phyloP scores from a whole-genome alignment of 495 filamentous ascomycete species.

The Lasiosphaeris hirsuta region DNA sequence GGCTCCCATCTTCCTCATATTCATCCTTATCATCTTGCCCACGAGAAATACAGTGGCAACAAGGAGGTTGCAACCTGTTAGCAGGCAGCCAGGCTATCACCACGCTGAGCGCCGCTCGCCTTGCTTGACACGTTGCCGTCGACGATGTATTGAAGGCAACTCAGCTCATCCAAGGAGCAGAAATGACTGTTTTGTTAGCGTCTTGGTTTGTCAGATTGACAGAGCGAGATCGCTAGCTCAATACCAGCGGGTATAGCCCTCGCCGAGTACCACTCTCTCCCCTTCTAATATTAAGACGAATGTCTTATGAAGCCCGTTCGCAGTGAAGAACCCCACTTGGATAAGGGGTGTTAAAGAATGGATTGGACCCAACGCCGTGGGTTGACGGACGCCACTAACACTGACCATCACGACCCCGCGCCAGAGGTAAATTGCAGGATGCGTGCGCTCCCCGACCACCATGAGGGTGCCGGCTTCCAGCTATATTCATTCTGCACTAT shows the following conservation, averaged over 20 bases:
- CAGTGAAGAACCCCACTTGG: not conserved
- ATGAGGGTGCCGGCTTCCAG: slow-evolving; percentile 6
- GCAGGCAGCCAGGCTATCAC: too few species aligned
- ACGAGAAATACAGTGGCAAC: not conserved
- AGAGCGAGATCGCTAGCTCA: too few species aligned
- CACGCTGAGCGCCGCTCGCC: too few species aligned
- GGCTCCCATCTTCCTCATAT: not conserved
- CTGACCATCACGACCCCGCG: slow-evolving; percentile 18
- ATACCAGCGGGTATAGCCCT: too few species aligned
- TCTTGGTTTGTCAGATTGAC: too few species aligned
- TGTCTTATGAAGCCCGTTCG: slow-evolving; percentile 6
- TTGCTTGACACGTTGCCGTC: too few species aligned
- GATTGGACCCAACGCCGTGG: slow-evolving; percentile 13
- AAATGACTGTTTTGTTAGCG: too few species aligned
- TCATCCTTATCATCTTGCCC: not conserved
- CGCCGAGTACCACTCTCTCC: not conserved
- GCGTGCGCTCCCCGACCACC: not conserved
- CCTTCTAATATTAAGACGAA: slow-evolving; percentile 1
- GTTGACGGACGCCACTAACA: slow-evolving; percentile 10
- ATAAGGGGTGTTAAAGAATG: slow-evolving; percentile 13
- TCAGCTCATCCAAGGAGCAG: too few species aligned
- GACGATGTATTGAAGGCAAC: too few species aligned
- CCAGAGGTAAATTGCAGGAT: slow-evolving; percentile 12
- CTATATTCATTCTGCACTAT: slow-evolving; percentile 18
- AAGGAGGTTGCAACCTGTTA: too few species aligned